A percentile compares a stretch with the other conserved stretches of the same genome.
These are phyloP conservation scores for Balansia obtecta DNA, from an alignment of 2,329 filamentous ascomycete genomes.

Conservation along the genomic window DNA sequence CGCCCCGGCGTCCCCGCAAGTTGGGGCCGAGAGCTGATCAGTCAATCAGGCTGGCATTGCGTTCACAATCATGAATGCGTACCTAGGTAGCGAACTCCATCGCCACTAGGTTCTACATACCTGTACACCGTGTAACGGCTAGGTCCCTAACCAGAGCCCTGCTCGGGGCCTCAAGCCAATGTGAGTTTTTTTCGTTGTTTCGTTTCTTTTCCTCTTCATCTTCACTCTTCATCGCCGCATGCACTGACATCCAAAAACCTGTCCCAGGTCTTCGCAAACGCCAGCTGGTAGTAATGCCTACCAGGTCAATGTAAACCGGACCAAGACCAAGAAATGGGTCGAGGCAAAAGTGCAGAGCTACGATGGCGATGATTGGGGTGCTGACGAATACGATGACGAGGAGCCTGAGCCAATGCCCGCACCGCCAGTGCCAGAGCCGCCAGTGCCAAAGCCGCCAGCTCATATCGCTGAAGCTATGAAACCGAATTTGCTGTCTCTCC, in stretches of 20 bases:
- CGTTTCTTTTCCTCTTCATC: neutral
- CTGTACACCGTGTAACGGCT: constrained; percentile 14
- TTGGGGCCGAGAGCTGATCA: neutral
- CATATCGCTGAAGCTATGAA: neutral
- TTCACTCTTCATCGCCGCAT: neutral
- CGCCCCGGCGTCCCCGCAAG: neutral
- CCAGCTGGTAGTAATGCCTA: constrained; percentile 35
- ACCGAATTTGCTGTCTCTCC: constrained; percentile 6
- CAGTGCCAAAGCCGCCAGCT: neutral
- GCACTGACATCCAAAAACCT: constrained; percentile 7
- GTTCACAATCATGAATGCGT: constrained; percentile 3
- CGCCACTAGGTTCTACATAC: neutral
- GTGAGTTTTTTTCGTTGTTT: constrained; percentile 10
- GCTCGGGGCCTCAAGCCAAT: constrained; percentile 16
- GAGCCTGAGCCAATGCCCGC: constrained; percentile 24
- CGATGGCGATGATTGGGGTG: constrained; percentile 89
- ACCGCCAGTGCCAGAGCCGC: neutral
- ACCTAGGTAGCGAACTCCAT: neutral
- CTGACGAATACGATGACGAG: constrained; percentile 51
- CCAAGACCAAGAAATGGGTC: constrained; percentile 91
- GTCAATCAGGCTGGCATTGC: neutral
- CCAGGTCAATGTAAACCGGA: constrained; percentile 75
- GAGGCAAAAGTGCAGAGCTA: constrained; percentile 79
- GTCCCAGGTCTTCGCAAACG: constrained; percentile 18
- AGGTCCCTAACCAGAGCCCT: constrained; percentile 16